Evolutionary conservation across 78 protist genomes (phyloP).

Genomic region (Anaeramoeba ignava): DNA sequence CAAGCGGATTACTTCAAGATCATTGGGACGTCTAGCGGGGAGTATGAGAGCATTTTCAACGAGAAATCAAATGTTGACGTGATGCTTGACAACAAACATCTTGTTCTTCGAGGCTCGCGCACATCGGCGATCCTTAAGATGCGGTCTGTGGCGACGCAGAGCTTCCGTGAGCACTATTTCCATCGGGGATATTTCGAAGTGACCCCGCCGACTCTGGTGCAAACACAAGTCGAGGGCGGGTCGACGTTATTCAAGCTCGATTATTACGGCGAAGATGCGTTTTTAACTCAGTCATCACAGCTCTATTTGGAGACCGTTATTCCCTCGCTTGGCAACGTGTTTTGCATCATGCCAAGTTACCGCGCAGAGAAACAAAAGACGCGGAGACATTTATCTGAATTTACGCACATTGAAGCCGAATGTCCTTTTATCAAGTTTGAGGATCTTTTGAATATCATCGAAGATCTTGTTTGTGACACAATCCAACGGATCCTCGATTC

Average conservation of each 20-base stretch:
- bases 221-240: constrained; percentile 87
- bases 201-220: constrained; percentile 85
- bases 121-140: constrained; percentile 32
- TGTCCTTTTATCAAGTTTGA: constrained; percentile 74
- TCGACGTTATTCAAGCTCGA: constrained; percentile 62
- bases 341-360: constrained; percentile 68
- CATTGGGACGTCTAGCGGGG: constrained; percentile 32
- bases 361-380: constrained; percentile 84
- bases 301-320: constrained; percentile 63
- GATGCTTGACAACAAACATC: constrained; percentile 68
- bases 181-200: constrained; percentile 57
- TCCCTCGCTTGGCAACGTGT: constrained; percentile 71
- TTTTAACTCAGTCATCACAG: constrained; percentile 87
- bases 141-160: constrained; percentile 17
- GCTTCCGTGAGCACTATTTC: constrained; percentile 70
- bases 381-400: constrained; percentile 82
- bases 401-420: constrained; percentile 73
- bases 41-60: constrained; percentile 55
- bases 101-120: constrained; percentile 56
- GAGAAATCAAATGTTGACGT: constrained; percentile 36
- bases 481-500: constrained; percentile 23
- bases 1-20: constrained; percentile 35
- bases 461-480: constrained; percentile 55
- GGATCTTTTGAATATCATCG: constrained; percentile 63
- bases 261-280: constrained; percentile 57